phyloP scores from a whole-genome alignment of 257 asterid genomes.

The Nicotiana sylvestris region DNA sequence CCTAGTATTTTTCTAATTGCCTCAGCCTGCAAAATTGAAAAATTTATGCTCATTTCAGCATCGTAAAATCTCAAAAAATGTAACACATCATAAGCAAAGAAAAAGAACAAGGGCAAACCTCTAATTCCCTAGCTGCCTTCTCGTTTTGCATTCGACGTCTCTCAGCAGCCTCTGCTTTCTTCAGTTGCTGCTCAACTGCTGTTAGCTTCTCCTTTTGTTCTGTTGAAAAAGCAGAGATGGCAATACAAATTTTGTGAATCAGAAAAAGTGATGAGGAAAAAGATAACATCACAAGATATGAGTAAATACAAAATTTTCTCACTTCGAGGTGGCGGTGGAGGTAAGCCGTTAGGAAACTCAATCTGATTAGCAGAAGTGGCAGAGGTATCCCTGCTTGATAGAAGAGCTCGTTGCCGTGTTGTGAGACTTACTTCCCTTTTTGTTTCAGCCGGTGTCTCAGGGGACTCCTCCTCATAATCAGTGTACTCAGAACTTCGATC shows the following conservation, averaged over 20 bases:
- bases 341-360: conserved; percentile 41
- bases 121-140: conserved; percentile 37
- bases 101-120: conserved; percentile 23
- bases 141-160: conserved; percentile 38
- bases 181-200: conserved; percentile 40
- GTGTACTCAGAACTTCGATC: conserved; percentile 45
- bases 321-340: conserved; percentile 41
- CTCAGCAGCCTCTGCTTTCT: conserved; percentile 41
- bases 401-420: conserved; percentile 66
- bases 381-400: conserved; percentile 32
- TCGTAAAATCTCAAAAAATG: neutral
- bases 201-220: conserved; percentile 43
- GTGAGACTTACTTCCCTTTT: conserved; percentile 77
- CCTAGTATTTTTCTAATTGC: conserved; percentile 91
- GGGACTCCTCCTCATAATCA: conserved; percentile 50
- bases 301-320: conserved; percentile 9
- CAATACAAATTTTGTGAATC: neutral
- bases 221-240: conserved; percentile 8
- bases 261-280: neutral
- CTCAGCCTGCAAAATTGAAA: conserved; percentile 30
- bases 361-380: conserved; percentile 25
- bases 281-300: neutral
- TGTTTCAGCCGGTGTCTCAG: conserved; percentile 54
- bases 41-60: neutral
- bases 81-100: neutral